A percentile compares a stretch with the other conserved stretches of the same genome.
phyloP scores from a whole-genome alignment of 495 filamentous ascomycete genomes.

The Hypomontagnella monticulosa region DNA sequence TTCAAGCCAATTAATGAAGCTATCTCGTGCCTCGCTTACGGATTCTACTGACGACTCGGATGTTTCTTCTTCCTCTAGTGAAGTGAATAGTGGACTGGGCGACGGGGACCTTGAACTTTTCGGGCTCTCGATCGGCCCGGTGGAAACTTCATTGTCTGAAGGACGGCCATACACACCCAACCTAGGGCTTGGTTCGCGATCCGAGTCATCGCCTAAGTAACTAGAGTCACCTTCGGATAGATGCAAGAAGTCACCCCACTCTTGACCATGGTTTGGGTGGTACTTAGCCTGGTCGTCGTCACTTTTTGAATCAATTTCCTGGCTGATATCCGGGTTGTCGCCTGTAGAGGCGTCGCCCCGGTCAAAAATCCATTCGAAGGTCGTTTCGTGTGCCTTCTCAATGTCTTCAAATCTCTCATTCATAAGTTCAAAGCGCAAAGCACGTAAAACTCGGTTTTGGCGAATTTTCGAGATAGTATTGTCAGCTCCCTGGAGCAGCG shows the following conservation, averaged over 20 bases:
- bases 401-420: constrained; percentile 29
- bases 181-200: too few relatives aligned
- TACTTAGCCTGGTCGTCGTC: too few relatives aligned
- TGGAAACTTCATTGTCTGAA: too few relatives aligned
- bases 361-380: constrained; percentile 45
- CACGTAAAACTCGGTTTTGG: constrained; percentile 25
- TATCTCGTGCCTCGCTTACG: constrained; percentile 6
- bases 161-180: too few relatives aligned
- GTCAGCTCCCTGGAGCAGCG: constrained; percentile 27
- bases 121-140: too few relatives aligned
- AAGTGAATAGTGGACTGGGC: neutral
- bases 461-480: constrained; percentile 20
- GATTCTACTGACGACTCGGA: neutral
- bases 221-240: too few relatives aligned
- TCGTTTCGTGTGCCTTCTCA: constrained; percentile 33
- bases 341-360: neutral
- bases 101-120: too few relatives aligned
- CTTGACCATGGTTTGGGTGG: too few relatives aligned
- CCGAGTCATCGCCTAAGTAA: too few relatives aligned
- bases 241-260: too few relatives aligned
- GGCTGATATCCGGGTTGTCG: too few relatives aligned
- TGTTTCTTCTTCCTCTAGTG: neutral
- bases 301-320: too few relatives aligned
- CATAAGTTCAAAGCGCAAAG: constrained; percentile 39
- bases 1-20: constrained; percentile 46